These are phyloP conservation scores for Akanthomyces uredinophilus DNA, from an alignment of 2,329 filamentous ascomycete genomes.

Conservation along the genomic window DNA sequence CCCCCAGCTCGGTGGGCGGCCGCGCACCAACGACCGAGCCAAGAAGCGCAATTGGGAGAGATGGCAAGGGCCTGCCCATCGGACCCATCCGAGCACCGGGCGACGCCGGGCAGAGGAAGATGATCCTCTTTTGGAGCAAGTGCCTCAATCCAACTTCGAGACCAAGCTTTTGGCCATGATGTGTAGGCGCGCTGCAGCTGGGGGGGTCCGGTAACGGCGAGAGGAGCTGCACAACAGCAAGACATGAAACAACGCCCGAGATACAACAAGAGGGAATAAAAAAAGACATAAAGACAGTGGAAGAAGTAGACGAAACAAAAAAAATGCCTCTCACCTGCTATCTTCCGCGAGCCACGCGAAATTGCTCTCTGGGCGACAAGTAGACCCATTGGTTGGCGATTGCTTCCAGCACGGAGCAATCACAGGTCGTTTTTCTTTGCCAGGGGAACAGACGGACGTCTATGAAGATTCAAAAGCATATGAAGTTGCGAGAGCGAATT, in stretches of 20 bases:
- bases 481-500: neutral
- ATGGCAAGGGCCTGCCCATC: neutral
- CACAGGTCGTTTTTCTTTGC: neutral
- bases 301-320: neutral
- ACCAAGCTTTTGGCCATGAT: neutral
- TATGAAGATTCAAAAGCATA: neutral
- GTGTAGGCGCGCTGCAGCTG: neutral
- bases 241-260: neutral
- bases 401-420: neutral
- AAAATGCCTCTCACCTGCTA: neutral
- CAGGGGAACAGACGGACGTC: neutral
- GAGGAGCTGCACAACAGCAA: neutral
- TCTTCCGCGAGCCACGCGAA: neutral
- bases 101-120: neutral
- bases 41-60: neutral
- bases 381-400: neutral
- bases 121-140: neutral
- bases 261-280: neutral
- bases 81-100: constrained; percentile 10
- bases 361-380: neutral
- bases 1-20: neutral
- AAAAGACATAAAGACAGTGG: neutral
- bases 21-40: neutral
- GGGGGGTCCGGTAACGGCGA: constrained; percentile 2
- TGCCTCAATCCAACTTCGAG: neutral